phyloP scores from a whole-genome alignment of 169 alveolate species.

The Babesia ovis region DNA sequence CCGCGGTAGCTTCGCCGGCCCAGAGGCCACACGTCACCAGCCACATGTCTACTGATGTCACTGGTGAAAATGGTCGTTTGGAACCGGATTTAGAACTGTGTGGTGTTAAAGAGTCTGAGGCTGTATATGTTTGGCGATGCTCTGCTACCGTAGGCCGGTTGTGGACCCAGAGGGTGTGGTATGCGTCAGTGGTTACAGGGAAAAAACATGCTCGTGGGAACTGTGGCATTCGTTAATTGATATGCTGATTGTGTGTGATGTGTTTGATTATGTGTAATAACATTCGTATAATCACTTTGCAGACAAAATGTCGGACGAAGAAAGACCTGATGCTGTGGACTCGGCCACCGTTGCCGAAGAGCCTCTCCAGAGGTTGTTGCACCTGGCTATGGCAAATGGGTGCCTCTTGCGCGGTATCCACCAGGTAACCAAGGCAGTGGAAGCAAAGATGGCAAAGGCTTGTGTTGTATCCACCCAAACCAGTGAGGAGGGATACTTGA shows the following conservation, averaged over 20 bases:
- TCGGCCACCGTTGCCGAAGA: conserved; percentile 34
- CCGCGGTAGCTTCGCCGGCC: too few species aligned
- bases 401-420: conserved; percentile 93
- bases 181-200: too few species aligned
- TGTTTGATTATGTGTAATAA: background rate
- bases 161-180: too few species aligned
- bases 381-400: conserved; percentile 86
- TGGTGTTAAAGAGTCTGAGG: too few species aligned
- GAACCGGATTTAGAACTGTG: too few species aligned
- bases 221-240: too few species aligned
- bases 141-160: too few species aligned
- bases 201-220: too few species aligned
- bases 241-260: background rate
- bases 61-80: too few species aligned
- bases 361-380: conserved; percentile 56
- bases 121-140: too few species aligned
- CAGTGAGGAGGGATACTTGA: conserved; percentile 93
- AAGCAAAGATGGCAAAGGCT: conserved; percentile 91
- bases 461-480: conserved; percentile 92
- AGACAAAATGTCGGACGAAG: conserved; percentile 64
- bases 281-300: background rate
- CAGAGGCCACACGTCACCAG: too few species aligned
- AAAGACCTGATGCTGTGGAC: conserved; percentile 64
- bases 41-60: too few species aligned
- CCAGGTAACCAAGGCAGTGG: conserved; percentile 93